These are phyloP conservation scores for Acanthamoeba royreba DNA, from an alignment of 208 protist genomes.

Conservation along the genomic window DNA sequence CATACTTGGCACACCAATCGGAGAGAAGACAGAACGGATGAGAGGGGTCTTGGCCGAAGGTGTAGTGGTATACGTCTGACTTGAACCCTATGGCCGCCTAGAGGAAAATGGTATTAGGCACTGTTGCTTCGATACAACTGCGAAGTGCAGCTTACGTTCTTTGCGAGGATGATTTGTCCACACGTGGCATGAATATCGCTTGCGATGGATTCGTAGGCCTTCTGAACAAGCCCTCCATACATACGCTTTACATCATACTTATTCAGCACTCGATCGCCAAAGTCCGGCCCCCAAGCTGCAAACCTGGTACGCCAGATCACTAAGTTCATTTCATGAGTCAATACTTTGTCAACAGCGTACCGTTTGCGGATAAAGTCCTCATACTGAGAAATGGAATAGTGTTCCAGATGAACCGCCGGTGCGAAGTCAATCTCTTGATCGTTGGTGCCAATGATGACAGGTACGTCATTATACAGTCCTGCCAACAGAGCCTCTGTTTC, in stretches of 20 bases:
- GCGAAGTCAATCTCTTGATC: background rate
- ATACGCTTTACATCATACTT: background rate
- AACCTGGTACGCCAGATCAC: background rate
- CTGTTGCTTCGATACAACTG: background rate
- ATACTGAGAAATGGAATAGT: background rate
- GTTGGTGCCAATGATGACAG: background rate
- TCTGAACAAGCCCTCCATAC: background rate
- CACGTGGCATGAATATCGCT: background rate
- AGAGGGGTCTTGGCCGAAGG: background rate
- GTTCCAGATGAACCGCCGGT: background rate
- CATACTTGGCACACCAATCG: background rate
- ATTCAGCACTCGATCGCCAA: background rate
- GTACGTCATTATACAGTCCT: background rate
- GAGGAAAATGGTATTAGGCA: background rate
- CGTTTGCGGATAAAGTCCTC: background rate
- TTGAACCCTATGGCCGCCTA: background rate
- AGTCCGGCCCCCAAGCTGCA: background rate
- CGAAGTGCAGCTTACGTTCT: background rate
- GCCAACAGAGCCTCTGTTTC: background rate
- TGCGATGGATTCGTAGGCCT: background rate
- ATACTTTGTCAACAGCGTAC: background rate
- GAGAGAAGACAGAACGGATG: background rate
- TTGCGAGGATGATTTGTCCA: background rate
- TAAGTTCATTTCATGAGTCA: background rate
- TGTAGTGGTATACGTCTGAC: background rate